phyloP scores from a whole-genome alignment of 2,329 filamentous ascomycete genomes.

The Cyphellophora attinorum region DNA sequence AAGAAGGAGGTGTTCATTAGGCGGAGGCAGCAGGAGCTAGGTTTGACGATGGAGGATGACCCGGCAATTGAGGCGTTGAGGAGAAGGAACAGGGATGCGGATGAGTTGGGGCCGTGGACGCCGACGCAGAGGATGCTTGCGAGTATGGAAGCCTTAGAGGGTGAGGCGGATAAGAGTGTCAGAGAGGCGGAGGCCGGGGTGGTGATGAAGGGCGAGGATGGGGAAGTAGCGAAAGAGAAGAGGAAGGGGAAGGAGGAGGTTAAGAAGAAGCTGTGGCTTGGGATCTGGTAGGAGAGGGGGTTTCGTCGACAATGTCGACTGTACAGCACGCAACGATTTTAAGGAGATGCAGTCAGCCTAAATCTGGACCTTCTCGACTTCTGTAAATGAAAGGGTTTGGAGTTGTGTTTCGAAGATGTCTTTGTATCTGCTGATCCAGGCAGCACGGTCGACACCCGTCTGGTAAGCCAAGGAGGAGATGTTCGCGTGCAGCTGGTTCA shows the following conservation, averaged over 20 bases:
- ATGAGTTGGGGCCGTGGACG: constrained; percentile 75
- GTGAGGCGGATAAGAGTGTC: constrained; percentile 83
- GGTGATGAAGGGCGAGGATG: constrained; percentile 71
- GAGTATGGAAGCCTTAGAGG: constrained; percentile 70
- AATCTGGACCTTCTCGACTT: no score
- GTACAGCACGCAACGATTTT: no score
- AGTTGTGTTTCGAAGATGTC: no score
- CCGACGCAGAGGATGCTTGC: constrained; percentile 90
- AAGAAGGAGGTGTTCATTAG: constrained; percentile 40
- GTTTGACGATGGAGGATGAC: neutral
- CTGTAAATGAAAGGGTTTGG: no score
- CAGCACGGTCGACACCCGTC: no score
- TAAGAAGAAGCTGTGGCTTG: constrained; percentile 18
- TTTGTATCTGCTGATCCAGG: no score
- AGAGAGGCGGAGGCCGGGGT: constrained; percentile 69
- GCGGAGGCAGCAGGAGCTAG: constrained; percentile 25
- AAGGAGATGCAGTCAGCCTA: no score
- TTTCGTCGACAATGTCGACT: neutral
- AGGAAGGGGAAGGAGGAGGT: constrained; percentile 7
- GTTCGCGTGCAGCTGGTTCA: no score
- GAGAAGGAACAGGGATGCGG: constrained; percentile 59
- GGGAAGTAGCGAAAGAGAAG: constrained; percentile 45
- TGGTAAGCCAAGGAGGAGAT: no score
- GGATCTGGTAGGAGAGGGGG: constrained; percentile 12
- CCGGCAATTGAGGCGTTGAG: constrained; percentile 35